A percentile compares a stretch with the other conserved stretches of the same genome.
These are phyloP conservation scores for Nannochloropsis limnetica DNA, from an alignment of 352 stramenopile genomes.

Conservation along the genomic window DNA sequence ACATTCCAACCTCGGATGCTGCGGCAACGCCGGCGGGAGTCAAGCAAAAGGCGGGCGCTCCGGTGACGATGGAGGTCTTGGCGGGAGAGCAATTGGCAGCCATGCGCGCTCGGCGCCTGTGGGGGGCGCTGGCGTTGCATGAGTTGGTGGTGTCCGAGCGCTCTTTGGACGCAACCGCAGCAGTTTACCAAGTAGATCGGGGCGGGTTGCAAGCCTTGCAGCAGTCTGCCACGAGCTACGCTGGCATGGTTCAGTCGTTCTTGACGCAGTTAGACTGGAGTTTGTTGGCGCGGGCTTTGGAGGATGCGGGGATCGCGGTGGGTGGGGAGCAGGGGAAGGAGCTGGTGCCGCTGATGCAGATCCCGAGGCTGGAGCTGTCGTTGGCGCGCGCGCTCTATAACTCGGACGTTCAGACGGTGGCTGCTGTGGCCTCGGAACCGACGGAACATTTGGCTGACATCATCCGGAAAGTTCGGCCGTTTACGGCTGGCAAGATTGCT, in stretches of 20 bases:
- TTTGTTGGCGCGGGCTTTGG: constrained; percentile 2
- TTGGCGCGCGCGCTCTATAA: constrained; percentile 23
- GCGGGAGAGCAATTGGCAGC: neutral
- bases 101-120: neutral
- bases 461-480: neutral
- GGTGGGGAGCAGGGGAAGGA: neutral
- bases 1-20: neutral
- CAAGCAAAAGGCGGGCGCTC: neutral
- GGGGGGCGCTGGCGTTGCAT: constrained; percentile 23
- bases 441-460: constrained; percentile 4
- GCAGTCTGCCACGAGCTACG: constrained; percentile 11
- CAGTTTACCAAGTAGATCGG: neutral
- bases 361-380: constrained; percentile 3
- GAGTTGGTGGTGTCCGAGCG: neutral
- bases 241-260: neutral
- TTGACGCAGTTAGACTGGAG: constrained; percentile 15
- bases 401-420: neutral
- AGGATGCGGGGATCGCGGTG: neutral
- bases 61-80: neutral
- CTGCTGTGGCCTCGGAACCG: neutral
- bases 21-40: neutral
- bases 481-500: neutral
- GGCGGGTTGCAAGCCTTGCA: constrained; percentile 18
- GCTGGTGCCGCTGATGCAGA: neutral
- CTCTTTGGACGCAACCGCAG: neutral